A percentile compares a stretch with the other conserved stretches of the same genome.
Evolutionary conservation across 1,284 basidiomycete species (phyloP).

Genomic region (Stereum hirsutum): DNA sequence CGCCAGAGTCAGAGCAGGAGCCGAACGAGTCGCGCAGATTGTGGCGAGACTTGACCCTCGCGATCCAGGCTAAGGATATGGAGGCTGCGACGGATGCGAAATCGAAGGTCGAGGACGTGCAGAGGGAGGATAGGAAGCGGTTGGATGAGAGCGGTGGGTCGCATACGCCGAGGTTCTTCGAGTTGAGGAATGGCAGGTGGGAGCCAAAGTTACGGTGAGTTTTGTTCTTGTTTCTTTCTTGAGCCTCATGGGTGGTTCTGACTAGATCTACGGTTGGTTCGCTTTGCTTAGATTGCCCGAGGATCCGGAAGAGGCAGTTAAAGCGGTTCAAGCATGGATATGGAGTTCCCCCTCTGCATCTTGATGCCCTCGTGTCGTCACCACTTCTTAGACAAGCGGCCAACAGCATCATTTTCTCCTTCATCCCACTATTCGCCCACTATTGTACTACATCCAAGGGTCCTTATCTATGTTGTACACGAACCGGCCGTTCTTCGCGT

Average conservation of each 20-base stretch:
- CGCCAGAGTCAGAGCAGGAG: constrained; percentile 84
- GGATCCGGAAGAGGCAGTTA: constrained; percentile 56
- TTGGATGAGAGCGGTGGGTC: constrained; percentile 70
- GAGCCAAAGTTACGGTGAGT: constrained; percentile 68
- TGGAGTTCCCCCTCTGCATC: too few species aligned
- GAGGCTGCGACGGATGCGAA: constrained; percentile 91
- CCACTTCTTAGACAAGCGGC: too few species aligned
- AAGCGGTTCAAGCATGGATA: constrained; percentile 53
- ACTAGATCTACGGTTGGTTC: neutral
- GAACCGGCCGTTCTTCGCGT: too few species aligned
- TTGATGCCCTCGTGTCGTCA: too few species aligned
- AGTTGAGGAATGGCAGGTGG: constrained; percentile 70
- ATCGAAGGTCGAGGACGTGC: constrained; percentile 85
- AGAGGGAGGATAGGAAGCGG: constrained; percentile 73
- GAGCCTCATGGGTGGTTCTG: neutral
- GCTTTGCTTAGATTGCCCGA: constrained; percentile 48
- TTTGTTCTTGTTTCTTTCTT: neutral
- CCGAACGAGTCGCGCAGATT: constrained; percentile 85
- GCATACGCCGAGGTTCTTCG: constrained; percentile 77
- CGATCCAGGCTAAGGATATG: constrained; percentile 87
- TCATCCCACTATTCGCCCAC: too few species aligned
- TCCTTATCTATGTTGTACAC: too few species aligned
- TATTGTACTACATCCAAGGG: too few species aligned
- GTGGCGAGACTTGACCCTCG: constrained; percentile 82
- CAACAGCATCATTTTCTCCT: too few species aligned